Evolutionary conservation across 2,329 filamentous ascomycete species (phyloP).

Genomic region (Fonsecaea pugnacius): DNA sequence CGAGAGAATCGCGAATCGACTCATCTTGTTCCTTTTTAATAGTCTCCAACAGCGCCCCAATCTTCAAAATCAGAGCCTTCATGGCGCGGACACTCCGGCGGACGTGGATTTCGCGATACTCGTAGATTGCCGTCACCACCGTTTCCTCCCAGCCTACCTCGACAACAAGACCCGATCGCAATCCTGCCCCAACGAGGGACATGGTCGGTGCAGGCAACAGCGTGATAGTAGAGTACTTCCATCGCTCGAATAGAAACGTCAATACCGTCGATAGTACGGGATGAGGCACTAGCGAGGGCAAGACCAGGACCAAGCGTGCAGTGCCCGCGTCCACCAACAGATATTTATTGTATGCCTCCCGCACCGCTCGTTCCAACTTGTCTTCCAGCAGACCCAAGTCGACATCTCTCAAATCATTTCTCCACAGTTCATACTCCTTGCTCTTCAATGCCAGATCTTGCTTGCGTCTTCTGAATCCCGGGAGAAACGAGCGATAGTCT

Average conservation of each 20-base stretch:
- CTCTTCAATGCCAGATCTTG: conserved; percentile 51
- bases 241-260: conserved; percentile 77
- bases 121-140: conserved; percentile 81
- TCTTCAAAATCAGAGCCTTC: conserved; percentile 70
- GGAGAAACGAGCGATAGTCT: conserved; percentile 75
- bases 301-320: conserved; percentile 72
- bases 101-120: conserved; percentile 79
- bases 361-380: conserved; percentile 79
- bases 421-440: conserved; percentile 71
- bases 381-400: conserved; percentile 83
- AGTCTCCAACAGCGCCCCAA: conserved; percentile 53
- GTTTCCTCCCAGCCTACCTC: conserved; percentile 95
- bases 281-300: conserved; percentile 78
- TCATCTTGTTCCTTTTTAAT: conserved; percentile 28
- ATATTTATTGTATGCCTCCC: conserved; percentile 81
- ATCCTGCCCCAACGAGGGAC: conserved; percentile 74
- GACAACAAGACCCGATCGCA: conserved; percentile 82
- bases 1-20: conserved; percentile 19
- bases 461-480: conserved; percentile 56
- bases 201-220: conserved; percentile 78
- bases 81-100: conserved; percentile 74
- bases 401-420: conserved; percentile 70
- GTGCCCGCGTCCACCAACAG: conserved; percentile 66
- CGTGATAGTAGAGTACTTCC: conserved; percentile 79
- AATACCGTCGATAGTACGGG: conserved; percentile 76